Evolutionary conservation across 2,329 filamentous ascomycete species (phyloP).

Genomic region (Botryotinia narcissicola): DNA sequence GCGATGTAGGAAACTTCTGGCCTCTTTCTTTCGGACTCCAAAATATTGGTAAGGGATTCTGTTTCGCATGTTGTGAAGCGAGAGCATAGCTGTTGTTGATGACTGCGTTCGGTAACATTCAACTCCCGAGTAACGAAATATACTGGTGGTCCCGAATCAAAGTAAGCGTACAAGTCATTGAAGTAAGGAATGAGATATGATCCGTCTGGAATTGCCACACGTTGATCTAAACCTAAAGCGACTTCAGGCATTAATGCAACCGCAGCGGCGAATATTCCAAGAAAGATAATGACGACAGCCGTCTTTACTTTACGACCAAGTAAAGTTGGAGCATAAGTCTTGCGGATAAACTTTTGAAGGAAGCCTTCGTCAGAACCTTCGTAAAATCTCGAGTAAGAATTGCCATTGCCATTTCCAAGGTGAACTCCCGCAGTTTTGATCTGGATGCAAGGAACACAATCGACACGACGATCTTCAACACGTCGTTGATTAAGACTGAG

Average conservation of each 20-base stretch:
- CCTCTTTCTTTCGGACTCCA: slow-evolving; percentile 92
- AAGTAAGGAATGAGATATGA: slow-evolving; percentile 97
- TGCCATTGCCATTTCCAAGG: slow-evolving; percentile 60
- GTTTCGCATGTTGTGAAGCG: slow-evolving; percentile 86
- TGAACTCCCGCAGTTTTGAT: slow-evolving; percentile 72
- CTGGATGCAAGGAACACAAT: slow-evolving; percentile 87
- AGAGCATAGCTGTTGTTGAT: slow-evolving; percentile 86
- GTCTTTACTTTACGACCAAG: slow-evolving; percentile 79
- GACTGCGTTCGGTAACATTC: slow-evolving; percentile 70
- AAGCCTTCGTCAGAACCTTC: slow-evolving; percentile 74
- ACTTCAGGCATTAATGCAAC: slow-evolving; percentile 82
- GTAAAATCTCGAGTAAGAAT: slow-evolving; percentile 40
- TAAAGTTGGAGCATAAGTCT: slow-evolving; percentile 78
- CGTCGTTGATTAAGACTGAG: slow-evolving; percentile 87
- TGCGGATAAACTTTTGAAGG: slow-evolving; percentile 85
- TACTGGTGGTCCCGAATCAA: slow-evolving; percentile 86
- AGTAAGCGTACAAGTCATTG: slow-evolving; percentile 90
- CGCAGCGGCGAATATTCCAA: slow-evolving; percentile 82
- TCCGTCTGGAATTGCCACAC: slow-evolving; percentile 87
- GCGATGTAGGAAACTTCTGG: slow-evolving; percentile 84
- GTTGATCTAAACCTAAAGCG: slow-evolving; percentile 85
- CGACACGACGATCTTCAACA: slow-evolving; percentile 82
- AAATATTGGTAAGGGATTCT: slow-evolving; percentile 79
- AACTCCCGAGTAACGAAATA: slow-evolving; percentile 89
- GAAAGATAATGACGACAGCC: slow-evolving; percentile 72